Base-by-base conservation (phyloP, 2,329 filamentous ascomycete species). In the Coniochaeta sp. region DNA sequence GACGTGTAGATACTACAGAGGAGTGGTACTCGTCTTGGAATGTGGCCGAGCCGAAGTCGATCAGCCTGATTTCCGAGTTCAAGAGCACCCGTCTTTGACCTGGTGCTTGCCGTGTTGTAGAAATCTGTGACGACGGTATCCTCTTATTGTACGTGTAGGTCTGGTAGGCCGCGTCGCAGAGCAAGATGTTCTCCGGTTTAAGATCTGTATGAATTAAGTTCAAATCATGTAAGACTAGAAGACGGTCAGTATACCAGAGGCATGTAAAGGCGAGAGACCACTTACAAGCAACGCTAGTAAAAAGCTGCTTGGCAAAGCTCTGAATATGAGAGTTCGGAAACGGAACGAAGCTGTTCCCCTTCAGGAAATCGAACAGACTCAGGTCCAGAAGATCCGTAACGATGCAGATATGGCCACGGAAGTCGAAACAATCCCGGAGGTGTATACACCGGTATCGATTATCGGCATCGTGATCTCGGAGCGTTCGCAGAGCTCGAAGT, bases 271-370 rank as follows among this genome's bases (percentile, higher is more conserved):
- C 13, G 35, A 3, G 28, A 49, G 14, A 9, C 48, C 26, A 83
- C 89, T 78, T 74, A 95, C 90, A 99, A 53, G 94, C 94, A 63
- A 99, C 95, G 63, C 92, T 97, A n/a, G 91, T 97, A 55, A 99
- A 88, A 14, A 99, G 76, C 66, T 99, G 94, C 48, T 92, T 84
- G 48, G 94, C 94, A 75, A 99, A 97, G 66, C 83, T 92, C 69
- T 97, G 94, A 53, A 99, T 99, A 69, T 99, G 94, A 58, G 91
- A 96, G 75, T 95, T 97, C 12, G 94, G 94, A 64, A 99, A 99
- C 1, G 94, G 94, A n/a, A 96, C 91, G 65, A 99, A 99, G 57
- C 82, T 81, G 65, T 97, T 97, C 63, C 86, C 85, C 73, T 99
- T 99, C 47, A 99, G 78, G 61, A 99, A 99, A 71, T 99, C 94